These are phyloP conservation scores for Citrus cavaleriei DNA, from an alignment of 345 rosid species.

Conservation along the genomic window DNA sequence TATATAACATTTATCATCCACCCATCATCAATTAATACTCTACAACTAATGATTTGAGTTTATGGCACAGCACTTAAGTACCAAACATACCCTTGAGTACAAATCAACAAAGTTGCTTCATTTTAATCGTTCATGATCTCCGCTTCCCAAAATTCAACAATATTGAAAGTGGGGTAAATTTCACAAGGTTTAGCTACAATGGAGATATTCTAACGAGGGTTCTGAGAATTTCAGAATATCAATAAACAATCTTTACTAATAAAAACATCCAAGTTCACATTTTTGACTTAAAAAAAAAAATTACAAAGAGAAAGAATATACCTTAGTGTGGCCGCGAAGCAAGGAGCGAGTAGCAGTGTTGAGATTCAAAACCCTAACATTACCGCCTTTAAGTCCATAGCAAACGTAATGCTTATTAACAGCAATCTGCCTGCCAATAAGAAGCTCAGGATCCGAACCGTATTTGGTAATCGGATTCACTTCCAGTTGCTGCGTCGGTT, in stretches of 20 bases:
- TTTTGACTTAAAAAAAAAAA: not conserved
- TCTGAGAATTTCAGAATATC: not conserved
- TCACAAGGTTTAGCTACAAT: not conserved
- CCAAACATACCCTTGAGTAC: not conserved
- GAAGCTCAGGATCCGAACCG: constrained; percentile 76
- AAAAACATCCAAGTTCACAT: not conserved
- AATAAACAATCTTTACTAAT: not conserved
- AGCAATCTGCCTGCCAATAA: constrained; percentile 81
- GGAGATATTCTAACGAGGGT: not conserved
- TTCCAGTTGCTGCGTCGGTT: constrained; percentile 81
- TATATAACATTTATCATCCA: not conserved
- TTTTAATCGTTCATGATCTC: not conserved
- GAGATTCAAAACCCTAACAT: constrained; percentile 74
- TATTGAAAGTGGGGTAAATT: not conserved
- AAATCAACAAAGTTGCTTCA: not conserved
- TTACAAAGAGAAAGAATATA: constrained; percentile 3
- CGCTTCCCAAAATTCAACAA: not conserved
- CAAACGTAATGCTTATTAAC: constrained; percentile 75
- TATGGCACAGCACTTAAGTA: no score
- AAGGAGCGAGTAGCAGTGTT: constrained; percentile 79
- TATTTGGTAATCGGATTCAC: constrained; percentile 91
- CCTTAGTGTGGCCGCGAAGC: constrained; percentile 84
- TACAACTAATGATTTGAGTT: no score
- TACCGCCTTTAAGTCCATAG: constrained; percentile 83
- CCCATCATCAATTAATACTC: no score